These are phyloP conservation scores for Dorcoceras hygrometricum DNA, from an alignment of 257 asterid genomes.

Conservation along the genomic window DNA sequence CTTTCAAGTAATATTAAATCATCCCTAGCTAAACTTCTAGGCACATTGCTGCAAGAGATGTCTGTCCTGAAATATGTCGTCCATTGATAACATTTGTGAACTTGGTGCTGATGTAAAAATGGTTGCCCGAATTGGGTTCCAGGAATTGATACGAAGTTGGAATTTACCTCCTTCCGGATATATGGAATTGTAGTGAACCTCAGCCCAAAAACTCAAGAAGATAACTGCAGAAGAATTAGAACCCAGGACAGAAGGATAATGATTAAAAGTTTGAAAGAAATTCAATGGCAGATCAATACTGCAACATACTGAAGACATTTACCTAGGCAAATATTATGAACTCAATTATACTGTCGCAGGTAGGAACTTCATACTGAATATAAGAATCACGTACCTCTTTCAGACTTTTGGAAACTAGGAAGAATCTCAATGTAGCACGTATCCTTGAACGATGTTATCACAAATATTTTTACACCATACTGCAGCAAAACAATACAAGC, in stretches of 20 bases:
- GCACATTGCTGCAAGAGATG: neutral
- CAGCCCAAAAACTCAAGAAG: constrained; percentile 95
- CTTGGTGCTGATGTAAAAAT: constrained; percentile 2
- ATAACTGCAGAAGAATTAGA: constrained; percentile 52
- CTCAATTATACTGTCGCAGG: neutral
- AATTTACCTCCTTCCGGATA: constrained; percentile 85
- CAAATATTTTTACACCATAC: constrained; percentile 91
- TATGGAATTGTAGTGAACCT: constrained; percentile 96
- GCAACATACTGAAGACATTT: neutral
- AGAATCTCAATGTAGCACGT: constrained; percentile 95
- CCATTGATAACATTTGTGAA: neutral
- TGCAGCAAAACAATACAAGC: constrained; percentile 45
- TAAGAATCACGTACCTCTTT: constrained; percentile 58
- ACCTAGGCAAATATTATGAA: neutral
- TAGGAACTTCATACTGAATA: neutral
- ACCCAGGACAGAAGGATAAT: neutral
- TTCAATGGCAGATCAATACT: constrained; percentile 2
- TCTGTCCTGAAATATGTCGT: neutral
- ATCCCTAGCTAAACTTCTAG: neutral
- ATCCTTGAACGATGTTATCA: constrained; percentile 90
- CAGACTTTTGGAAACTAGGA: constrained; percentile 79
- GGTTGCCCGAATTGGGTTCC: neutral
- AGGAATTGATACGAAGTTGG: constrained; percentile 9
- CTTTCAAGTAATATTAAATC: neutral
- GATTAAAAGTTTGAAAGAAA: neutral